Evolutionary conservation across 1,139 yeast genomes (phyloP), one percentile per base, ranked within the genome.

Genomic region (Hyphopichia burtonii): DNA sequence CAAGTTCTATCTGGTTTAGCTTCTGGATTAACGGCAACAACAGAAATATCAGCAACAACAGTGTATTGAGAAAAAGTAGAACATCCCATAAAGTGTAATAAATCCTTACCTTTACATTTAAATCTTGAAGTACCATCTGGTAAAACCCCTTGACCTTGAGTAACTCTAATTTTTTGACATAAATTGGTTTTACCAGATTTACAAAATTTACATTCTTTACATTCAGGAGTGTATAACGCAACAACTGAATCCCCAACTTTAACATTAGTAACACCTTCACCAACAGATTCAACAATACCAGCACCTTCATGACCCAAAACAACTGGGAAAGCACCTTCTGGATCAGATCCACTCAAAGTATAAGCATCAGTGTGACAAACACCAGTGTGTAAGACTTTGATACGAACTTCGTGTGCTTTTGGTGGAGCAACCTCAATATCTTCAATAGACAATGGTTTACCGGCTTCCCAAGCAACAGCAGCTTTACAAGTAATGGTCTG

Each of bases 281-380:
- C 98, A 34, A 91, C 77, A 41, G 89, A 79, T 71, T 89, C 97
- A 37, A 91, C 97, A 49, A 89, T 74, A 61, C 98, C 98, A 34
- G 97, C 96, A 68, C 97, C 97, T 68, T 91, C 98, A 65, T 93
- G 98, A 48, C 99, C 98, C 58, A 93, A 78, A 47, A 93, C 70
- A 36, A 79, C 85, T 28, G 98, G 98, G 80, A 90, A 91, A 18
- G 86, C 88, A 55, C 98, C 99, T 71, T 94, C 99, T 44, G 98
- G 96, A 66, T 93, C 99, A 45, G 74, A 78, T 44, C 99, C 99
- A 42, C 95, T 84, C 53, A 93, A 76, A 11, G 99, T 91, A 75
- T 85, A 94, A 36, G 97, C 98, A 63, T 93, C 99, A 37, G 99
- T 93, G 74, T 93, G 99, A 66, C 99, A 93, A 37, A 93, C 96